Evolutionary conservation across 1,139 yeast species (phyloP).

Genomic region (Kurtzmaniella quercitrusa): DNA sequence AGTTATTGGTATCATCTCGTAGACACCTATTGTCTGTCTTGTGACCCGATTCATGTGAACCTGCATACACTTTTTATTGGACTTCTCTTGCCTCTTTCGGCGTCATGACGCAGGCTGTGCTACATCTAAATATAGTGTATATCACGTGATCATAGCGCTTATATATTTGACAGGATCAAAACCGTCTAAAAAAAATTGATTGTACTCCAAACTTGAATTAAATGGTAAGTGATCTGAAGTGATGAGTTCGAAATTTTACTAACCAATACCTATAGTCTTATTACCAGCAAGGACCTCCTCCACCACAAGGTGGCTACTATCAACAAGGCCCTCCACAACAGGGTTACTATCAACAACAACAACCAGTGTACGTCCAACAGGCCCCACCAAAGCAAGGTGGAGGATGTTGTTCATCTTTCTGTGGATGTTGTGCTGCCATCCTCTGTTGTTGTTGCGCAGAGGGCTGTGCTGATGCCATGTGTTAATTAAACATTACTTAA

Average conservation of each 20-base stretch:
- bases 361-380: constrained; percentile 40
- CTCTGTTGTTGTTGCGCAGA: constrained; percentile 47
- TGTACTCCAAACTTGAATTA: not conserved
- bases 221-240: constrained; percentile 3
- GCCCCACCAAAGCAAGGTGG: constrained; percentile 27
- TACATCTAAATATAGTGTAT: not conserved
- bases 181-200: not conserved
- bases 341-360: constrained; percentile 33
- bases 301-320: constrained; percentile 26
- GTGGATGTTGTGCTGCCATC: constrained; percentile 43
- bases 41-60: not conserved
- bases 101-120: not conserved
- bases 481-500: not conserved
- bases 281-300: constrained; percentile 36
- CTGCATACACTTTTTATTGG: not conserved
- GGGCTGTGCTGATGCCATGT: constrained; percentile 20
- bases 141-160: not conserved
- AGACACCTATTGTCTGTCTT: not conserved
- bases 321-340: constrained; percentile 32
- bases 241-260: not conserved
- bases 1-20: no score
- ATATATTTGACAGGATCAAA: not conserved
- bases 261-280: constrained; percentile 14
- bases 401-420: constrained; percentile 36
- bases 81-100: not conserved